Evolutionary conservation across 805 yeast species (phyloP).

Genomic region (Saitoella complicata): DNA sequence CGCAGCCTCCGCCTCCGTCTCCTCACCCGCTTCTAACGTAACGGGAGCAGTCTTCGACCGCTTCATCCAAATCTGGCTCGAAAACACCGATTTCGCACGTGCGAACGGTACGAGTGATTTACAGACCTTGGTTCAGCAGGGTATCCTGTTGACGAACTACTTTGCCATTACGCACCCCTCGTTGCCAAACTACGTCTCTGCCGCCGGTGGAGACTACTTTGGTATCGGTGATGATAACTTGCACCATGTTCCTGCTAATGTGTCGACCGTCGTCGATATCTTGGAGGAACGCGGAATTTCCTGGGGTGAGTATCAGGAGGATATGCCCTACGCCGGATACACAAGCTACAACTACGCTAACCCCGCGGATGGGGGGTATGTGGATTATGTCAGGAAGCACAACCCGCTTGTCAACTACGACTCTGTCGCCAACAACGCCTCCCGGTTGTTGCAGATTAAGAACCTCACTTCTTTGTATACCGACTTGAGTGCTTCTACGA

Average conservation of each 20-base stretch:
- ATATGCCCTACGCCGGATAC: conserved; percentile 37
- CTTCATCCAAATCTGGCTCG: conserved; percentile 32
- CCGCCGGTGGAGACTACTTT: conserved; percentile 37
- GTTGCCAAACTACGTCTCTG: conserved; percentile 36
- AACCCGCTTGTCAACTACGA: conserved; percentile 32
- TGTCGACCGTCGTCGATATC: conserved; percentile 33
- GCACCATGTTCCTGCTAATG: conserved; percentile 29
- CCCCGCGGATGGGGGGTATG: conserved; percentile 25
- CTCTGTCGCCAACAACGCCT: conserved; percentile 22
- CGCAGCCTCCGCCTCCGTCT: conserved; percentile 16
- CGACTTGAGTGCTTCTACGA: conserved; percentile 25
- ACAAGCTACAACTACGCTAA: conserved; percentile 31
- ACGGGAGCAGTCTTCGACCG: conserved; percentile 27
- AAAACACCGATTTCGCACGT: conserved; percentile 36
- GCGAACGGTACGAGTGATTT: conserved; percentile 32
- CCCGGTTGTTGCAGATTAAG: conserved; percentile 30
- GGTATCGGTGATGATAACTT: conserved; percentile 32
- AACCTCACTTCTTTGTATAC: conserved; percentile 30
- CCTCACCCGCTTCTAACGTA: conserved; percentile 22
- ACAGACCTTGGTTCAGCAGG: conserved; percentile 28
- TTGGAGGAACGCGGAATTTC: conserved; percentile 31
- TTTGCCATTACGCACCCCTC: conserved; percentile 39
- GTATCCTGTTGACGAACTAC: conserved; percentile 34
- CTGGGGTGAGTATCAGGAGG: conserved; percentile 41
- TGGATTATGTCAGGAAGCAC: conserved; percentile 37